Conservation (phyloP, 202 grass and related monocot species). For the Schoenoplectus triqueter region DNA sequence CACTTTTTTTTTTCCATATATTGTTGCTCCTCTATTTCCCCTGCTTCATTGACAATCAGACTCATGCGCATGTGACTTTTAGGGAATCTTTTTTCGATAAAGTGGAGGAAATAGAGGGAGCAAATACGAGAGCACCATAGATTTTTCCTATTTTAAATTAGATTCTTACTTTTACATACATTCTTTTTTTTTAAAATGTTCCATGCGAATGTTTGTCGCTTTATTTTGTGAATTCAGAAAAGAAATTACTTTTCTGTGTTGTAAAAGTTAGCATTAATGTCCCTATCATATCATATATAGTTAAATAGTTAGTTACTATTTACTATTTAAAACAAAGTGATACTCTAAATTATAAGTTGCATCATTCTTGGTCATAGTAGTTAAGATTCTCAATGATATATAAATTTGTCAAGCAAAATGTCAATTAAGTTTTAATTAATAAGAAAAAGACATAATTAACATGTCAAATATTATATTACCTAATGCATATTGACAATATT, state of each 20-base stretch:
- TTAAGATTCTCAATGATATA: not conserved
- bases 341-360: not conserved
- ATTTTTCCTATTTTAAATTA: not conserved
- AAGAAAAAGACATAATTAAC: not conserved
- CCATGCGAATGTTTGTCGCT: conserved; percentile 5
- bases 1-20: not conserved
- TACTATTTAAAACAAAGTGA: not conserved
- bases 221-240: conserved; percentile 1
- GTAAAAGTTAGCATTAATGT: conserved; percentile 1
- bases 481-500: not conserved
- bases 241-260: not conserved
- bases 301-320: too few species aligned
- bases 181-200: not conserved
- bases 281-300: not conserved
- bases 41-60: too few species aligned
- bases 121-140: too few species aligned
- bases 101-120: too few species aligned
- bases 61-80: too few species aligned
- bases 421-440: not conserved
- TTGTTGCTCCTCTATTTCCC: too few species aligned
- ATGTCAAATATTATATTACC: conserved; percentile 8
- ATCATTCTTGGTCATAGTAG: not conserved
- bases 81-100: too few species aligned
- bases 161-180: not conserved
- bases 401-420: not conserved